Evolutionary conservation across 1,284 basidiomycete genomes (phyloP), one percentile per base, ranked within the genome.

Genomic region (Ganoderma multipileum): DNA sequence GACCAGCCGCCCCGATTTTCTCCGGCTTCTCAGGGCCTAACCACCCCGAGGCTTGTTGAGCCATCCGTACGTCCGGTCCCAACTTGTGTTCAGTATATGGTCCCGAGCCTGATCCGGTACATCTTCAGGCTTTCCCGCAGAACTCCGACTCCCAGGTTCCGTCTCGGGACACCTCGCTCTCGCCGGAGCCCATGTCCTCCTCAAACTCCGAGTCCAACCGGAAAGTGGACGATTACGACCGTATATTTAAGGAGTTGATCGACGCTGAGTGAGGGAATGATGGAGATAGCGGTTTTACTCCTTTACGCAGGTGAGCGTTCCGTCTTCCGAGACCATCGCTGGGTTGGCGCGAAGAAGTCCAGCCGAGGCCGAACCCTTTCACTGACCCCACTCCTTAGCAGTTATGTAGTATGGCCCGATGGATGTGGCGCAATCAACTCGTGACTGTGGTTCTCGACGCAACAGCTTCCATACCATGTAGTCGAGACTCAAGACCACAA

Each of bases 201-300:
- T 42, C 68, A 11, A 41, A 11, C 4, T 54, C 60, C 20, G 68
- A 62, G 7, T 28, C 33, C 23, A 44, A 58, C 47, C 64, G 60
- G 62, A 69, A 66, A 36, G 54, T 67, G 30, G 62, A 64, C 28
- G 69, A 66, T 18, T 72, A 62, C 66, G 47, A 66, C 59, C 68
- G 64, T 9, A 66, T 72, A 65, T 68, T 68, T 54, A 66, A 66
- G 8, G 63, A 66, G 61, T 23, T 66, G 30, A 64, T 68, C 58
- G 69, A 64, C 30, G 54, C 54, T 8, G 54, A 55, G 30, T 33
- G 28, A 30, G 47, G 7, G n/a, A 2, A 26, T 26, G 7, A n/a
- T 50, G 47, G 20, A 50, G 6, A 9, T 8, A 23, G 44, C n/a
- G 44, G 44, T 8, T 18, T 16, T 14, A 26, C 18, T 30, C 28